Percentiles rank a stretch among this genome's conserved stretches.
phyloP scores from a whole-genome alignment of 306 rosid species.

The Lathyrus sativus region DNA sequence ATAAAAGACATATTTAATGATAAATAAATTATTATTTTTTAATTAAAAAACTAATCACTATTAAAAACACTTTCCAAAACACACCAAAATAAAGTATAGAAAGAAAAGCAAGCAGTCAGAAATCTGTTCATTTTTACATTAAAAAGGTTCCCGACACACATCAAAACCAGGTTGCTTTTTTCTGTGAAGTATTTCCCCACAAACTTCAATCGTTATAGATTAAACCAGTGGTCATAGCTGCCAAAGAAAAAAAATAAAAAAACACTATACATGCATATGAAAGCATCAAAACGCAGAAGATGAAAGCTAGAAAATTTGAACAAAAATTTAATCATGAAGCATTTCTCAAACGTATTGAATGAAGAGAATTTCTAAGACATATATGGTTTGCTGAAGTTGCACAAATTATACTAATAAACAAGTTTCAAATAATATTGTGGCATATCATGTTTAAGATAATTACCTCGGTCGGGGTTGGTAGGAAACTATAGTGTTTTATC shows the following conservation, averaged over 20 bases:
- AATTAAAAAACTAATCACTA: no score
- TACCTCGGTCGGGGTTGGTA: background rate
- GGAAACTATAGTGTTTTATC: background rate
- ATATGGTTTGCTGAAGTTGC: background rate
- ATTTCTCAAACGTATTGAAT: background rate
- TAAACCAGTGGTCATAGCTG: background rate
- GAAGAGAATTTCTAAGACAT: background rate
- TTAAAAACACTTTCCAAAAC: no score
- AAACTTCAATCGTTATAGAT: background rate
- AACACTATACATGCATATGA: background rate
- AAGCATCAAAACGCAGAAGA: no score
- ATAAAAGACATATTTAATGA: no score
- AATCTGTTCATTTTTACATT: no score
- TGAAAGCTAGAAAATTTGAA: no score
- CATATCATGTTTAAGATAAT: background rate
- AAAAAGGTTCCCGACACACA: background rate
- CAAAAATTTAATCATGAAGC: background rate
- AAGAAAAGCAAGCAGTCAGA: no score
- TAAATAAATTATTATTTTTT: no score
- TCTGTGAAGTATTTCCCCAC: background rate
- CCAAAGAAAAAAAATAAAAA: background rate
- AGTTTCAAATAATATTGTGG: background rate
- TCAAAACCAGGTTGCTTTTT: background rate
- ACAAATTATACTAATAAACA: background rate
- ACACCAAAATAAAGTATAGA: no score